Conservation (phyloP, 768 basidiomycete species). For the Gautieria morchelliformis region DNA sequence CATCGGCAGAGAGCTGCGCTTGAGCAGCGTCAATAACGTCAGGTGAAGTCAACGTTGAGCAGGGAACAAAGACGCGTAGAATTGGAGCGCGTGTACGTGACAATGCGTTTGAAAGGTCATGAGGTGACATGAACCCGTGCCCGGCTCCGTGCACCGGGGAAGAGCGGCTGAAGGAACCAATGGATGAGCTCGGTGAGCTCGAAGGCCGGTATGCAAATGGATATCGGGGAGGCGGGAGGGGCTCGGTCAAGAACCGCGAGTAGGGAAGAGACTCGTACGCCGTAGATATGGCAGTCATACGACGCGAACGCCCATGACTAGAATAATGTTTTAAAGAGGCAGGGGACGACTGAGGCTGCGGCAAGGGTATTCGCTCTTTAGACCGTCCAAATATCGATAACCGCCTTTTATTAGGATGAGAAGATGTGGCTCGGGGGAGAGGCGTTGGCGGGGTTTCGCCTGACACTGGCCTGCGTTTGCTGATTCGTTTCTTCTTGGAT, state of each 20-base stretch:
- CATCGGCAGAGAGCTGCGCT: slow-evolving; percentile 54
- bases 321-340: slow-evolving; percentile 37
- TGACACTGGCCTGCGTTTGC: background rate
- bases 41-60: slow-evolving; percentile 38
- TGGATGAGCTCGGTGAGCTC: background rate
- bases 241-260: slow-evolving; percentile 2
- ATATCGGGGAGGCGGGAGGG: slow-evolving; percentile 14
- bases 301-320: background rate
- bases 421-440: background rate
- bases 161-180: slow-evolving; percentile 2
- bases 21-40: slow-evolving; percentile 48
- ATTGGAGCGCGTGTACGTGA: slow-evolving; percentile 61
- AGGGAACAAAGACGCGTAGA: slow-evolving; percentile 67
- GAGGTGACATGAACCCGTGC: slow-evolving; percentile 26
- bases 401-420: background rate
- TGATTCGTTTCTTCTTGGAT: background rate
- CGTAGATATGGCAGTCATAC: slow-evolving; percentile 20
- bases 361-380: slow-evolving; percentile 26
- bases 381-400: slow-evolving; percentile 31
- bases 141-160: background rate
- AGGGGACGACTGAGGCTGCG: slow-evolving; percentile 30
- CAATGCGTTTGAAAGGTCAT: slow-evolving; percentile 54
- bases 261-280: slow-evolving; percentile 27
- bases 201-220: slow-evolving; percentile 4
- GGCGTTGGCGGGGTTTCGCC: background rate